A percentile compares a stretch with the other conserved stretches of the same genome.
phyloP scores from a whole-genome alignment of 1,284 basidiomycete genomes.

The Anthracocystis panici-leucophaei region DNA sequence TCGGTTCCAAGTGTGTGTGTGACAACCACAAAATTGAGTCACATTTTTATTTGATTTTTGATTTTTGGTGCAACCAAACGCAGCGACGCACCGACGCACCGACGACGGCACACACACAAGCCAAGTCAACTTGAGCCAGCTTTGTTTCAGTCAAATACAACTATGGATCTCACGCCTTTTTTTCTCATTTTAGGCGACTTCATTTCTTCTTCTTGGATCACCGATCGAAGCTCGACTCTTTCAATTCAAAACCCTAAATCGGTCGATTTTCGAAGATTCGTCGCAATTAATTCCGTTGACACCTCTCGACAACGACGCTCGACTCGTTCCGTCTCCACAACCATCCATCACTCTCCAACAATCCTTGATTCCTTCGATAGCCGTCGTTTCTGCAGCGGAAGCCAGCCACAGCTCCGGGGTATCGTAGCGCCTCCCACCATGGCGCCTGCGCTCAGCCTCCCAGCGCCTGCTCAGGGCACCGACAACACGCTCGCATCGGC shows the following conservation, averaged over 20 bases:
- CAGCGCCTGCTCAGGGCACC: conserved; percentile 55
- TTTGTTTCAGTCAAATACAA: not conserved
- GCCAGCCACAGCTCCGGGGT: no score
- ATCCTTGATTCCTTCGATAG: not conserved
- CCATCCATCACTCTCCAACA: not conserved
- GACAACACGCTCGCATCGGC: conserved; percentile 38
- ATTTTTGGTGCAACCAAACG: conserved; percentile 15
- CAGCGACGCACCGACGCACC: not conserved
- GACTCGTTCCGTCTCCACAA: not conserved
- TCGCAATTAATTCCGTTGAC: not conserved
- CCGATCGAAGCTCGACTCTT: conserved; percentile 28
- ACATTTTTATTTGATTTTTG: conserved; percentile 13
- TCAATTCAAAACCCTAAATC: conserved; percentile 3
- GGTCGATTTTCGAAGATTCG: conserved; percentile 19
- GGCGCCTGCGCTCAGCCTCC: conserved; percentile 59
- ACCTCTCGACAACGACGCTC: conserved; percentile 5
- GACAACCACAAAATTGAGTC: conserved; percentile 12
- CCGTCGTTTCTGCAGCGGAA: not conserved
- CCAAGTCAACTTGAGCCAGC: no score
- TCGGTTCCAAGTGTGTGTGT: not conserved
- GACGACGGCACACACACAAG: no score
- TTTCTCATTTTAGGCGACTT: not conserved
- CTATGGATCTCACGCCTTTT: not conserved
- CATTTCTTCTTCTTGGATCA: conserved; percentile 26
- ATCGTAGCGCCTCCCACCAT: conserved; percentile 13